Conservation (phyloP, 306 rosid species). For the Morella rubra region DNA sequence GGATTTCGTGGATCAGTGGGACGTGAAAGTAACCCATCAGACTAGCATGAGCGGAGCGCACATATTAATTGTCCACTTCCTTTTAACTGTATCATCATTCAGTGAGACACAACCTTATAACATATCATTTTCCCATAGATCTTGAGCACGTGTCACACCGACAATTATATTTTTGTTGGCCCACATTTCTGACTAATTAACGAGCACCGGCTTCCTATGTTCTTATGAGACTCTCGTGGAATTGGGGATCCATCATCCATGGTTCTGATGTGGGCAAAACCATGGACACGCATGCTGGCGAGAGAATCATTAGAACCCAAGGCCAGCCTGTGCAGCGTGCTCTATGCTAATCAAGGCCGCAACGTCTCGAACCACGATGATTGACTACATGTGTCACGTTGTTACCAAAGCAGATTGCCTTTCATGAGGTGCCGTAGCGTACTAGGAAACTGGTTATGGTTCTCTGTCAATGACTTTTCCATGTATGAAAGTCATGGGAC, state of each 20-base stretch:
- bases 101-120: slow-evolving; percentile 42
- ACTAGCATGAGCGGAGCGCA: slow-evolving; percentile 49
- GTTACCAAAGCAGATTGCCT: neutral
- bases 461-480: slow-evolving; percentile 29
- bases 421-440: slow-evolving; percentile 53
- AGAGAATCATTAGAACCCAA: neutral
- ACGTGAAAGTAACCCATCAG: slow-evolving; percentile 46
- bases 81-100: slow-evolving; percentile 53
- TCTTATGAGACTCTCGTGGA: no score
- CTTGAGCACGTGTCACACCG: slow-evolving; percentile 62
- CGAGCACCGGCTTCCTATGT: neutral
- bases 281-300: neutral
- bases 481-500: slow-evolving; percentile 7
- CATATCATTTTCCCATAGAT: slow-evolving; percentile 45
- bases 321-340: no score
- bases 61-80: slow-evolving; percentile 53
- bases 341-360: neutral
- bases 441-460: neutral
- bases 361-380: neutral
- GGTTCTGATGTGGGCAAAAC: slow-evolving; percentile 11
- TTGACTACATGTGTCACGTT: slow-evolving; percentile 16
- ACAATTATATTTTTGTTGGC: slow-evolving; percentile 34
- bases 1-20: slow-evolving; percentile 32
- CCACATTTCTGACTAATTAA: slow-evolving; percentile 14
- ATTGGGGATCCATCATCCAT: neutral